Conservation (phyloP, 2,329 filamentous ascomycete genomes). For the Pleurostoma richardsiae region DNA sequence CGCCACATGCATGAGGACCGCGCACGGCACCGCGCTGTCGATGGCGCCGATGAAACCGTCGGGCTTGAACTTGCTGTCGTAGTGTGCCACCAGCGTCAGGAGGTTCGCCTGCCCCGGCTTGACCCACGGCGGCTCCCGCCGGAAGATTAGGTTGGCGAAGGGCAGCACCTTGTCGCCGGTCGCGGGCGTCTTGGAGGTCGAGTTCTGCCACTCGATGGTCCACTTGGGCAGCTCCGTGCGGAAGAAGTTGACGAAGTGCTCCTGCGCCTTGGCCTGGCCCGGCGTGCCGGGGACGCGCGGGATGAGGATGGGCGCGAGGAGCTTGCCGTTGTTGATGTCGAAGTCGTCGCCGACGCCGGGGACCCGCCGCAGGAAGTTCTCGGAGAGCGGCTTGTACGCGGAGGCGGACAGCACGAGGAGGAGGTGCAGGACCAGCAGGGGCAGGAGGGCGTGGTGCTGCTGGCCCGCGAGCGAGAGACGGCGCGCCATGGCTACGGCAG, state of each 20-base stretch:
- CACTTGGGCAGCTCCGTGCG: constrained; percentile 60
- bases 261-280: constrained; percentile 60
- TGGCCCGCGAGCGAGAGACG: constrained; percentile 2
- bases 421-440: constrained; percentile 2
- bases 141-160: constrained; percentile 73
- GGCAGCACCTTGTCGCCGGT: constrained; percentile 59
- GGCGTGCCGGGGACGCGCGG: constrained; percentile 71
- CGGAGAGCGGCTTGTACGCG: constrained; percentile 19
- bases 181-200: constrained; percentile 63
- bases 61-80: constrained; percentile 70
- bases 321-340: constrained; percentile 58
- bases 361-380: constrained; percentile 30
- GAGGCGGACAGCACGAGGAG: constrained; percentile 4
- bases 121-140: constrained; percentile 74
- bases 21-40: constrained; percentile 79
- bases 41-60: constrained; percentile 78
- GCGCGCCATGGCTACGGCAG: constrained; percentile 13
- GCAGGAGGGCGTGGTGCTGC: constrained; percentile 2
- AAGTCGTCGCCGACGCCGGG: constrained; percentile 62
- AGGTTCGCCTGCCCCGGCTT: constrained; percentile 63
- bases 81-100: constrained; percentile 77
- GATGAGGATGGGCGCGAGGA: constrained; percentile 72
- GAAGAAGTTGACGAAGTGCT: constrained; percentile 73
- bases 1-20: constrained; percentile 76
- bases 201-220: constrained; percentile 70